phyloP scores from a whole-genome alignment of 352 stramenopile genomes.

The Pythium aphanidermatum region DNA sequence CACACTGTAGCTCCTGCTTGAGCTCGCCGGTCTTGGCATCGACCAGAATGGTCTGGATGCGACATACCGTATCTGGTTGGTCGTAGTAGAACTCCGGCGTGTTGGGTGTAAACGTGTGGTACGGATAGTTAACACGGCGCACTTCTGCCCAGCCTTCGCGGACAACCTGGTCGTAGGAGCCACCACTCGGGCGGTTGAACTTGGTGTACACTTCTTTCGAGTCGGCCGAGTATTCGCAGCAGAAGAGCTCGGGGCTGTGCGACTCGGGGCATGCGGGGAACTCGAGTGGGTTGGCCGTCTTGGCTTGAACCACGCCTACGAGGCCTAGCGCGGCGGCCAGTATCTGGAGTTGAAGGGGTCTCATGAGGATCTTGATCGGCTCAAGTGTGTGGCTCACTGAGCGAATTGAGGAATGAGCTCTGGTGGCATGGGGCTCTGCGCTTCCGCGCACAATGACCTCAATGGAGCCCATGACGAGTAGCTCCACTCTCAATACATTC shows the following conservation, averaged over 20 bases:
- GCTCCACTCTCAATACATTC: too few species aligned
- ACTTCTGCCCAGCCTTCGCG: slow-evolving; percentile 59
- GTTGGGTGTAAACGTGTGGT: slow-evolving; percentile 33
- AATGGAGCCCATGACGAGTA: too few species aligned
- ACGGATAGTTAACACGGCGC: slow-evolving; percentile 56
- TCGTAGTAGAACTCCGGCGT: slow-evolving; percentile 19
- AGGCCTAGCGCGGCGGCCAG: too few species aligned
- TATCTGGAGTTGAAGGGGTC: too few species aligned
- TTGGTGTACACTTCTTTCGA: slow-evolving; percentile 41
- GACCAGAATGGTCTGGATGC: slow-evolving; percentile 15
- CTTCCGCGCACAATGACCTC: too few species aligned
- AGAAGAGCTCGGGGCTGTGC: slow-evolving; percentile 43
- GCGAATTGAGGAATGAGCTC: too few species aligned
- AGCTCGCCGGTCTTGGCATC: slow-evolving; percentile 2
- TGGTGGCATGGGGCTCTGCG: too few species aligned
- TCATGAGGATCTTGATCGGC: too few species aligned
- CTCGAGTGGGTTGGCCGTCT: too few species aligned
- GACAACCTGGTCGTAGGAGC: slow-evolving; percentile 43
- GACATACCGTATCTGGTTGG: slow-evolving; percentile 12
- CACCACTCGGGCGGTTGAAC: slow-evolving; percentile 49
- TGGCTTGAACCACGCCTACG: too few species aligned
- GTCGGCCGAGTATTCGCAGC: slow-evolving; percentile 36
- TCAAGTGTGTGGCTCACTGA: too few species aligned
- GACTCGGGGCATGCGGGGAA: slow-evolving; percentile 50
- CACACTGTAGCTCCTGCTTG: slow-evolving; percentile 16